These are phyloP conservation scores for Coemansia aciculifera DNA, from an alignment of 192 early-diverging fungal species.

Conservation along the genomic window DNA sequence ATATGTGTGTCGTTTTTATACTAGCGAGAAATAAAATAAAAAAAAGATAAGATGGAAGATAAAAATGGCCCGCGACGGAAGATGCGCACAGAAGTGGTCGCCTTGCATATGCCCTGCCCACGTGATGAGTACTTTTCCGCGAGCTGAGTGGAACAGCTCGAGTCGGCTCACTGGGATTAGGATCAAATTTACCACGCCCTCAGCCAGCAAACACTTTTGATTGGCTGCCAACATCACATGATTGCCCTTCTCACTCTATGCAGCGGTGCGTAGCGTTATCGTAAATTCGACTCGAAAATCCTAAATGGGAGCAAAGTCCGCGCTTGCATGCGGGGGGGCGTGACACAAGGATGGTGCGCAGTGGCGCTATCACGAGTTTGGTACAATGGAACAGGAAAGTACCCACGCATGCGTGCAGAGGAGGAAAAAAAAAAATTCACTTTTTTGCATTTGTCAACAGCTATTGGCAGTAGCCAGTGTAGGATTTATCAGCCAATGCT, in stretches of 20 bases:
- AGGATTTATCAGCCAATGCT: not conserved
- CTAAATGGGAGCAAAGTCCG: not conserved
- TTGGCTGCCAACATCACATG: no score
- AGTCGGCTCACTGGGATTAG: no score
- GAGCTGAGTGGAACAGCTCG: no score
- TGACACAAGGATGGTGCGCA: not conserved
- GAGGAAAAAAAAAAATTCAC: not conserved
- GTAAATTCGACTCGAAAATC: not conserved
- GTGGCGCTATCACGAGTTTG: not conserved
- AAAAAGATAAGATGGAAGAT: not conserved
- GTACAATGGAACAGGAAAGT: not conserved
- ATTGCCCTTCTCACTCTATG: no score
- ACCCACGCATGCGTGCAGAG: not conserved
- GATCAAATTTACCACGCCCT: no score
- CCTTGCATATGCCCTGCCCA: not conserved
- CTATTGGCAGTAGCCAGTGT: no score
- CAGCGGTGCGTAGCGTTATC: no score
- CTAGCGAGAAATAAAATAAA: not conserved
- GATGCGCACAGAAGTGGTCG: not conserved
- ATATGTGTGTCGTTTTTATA: not conserved
- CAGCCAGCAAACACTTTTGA: no score
- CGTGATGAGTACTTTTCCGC: not conserved
- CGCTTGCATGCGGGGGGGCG: not conserved
- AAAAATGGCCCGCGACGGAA: not conserved
- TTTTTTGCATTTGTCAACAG: not conserved